Conservation (phyloP, 2,329 filamentous ascomycete species). For the Trichophyton schoenleinii region DNA sequence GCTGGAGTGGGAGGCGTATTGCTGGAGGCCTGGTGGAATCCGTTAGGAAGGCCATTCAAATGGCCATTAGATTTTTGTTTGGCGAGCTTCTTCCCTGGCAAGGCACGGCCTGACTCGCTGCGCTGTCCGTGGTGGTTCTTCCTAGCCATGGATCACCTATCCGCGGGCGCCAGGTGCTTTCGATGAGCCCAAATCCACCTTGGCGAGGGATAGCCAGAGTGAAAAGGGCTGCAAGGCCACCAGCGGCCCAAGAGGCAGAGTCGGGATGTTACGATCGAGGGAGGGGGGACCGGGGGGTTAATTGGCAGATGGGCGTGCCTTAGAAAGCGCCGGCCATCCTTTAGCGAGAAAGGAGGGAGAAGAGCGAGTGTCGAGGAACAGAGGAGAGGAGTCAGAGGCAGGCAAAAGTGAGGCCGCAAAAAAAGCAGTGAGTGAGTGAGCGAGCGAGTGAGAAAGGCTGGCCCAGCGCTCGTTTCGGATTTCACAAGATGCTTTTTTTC, state of each 20-base stretch:
- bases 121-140: slow-evolving; percentile 57
- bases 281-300: neutral
- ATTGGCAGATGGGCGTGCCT: neutral
- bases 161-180: slow-evolving; percentile 34
- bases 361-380: neutral
- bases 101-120: slow-evolving; percentile 80
- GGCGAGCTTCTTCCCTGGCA: slow-evolving; percentile 56
- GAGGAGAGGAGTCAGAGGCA: neutral
- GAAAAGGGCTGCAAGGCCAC: slow-evolving; percentile 31
- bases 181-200: slow-evolving; percentile 35
- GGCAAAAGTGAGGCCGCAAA: neutral
- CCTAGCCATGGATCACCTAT: slow-evolving; percentile 37
- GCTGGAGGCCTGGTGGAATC: slow-evolving; percentile 24
- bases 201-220: slow-evolving; percentile 33
- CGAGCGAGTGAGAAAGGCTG: neutral
- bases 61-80: slow-evolving; percentile 46
- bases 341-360: neutral
- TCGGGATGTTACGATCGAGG: neutral
- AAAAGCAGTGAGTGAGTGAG: neutral
- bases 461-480: slow-evolving; percentile 2
- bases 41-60: slow-evolving; percentile 40
- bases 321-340: neutral
- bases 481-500: neutral
- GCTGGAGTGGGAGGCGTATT: neutral
- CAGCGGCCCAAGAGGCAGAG: neutral